phyloP scores from a whole-genome alignment of 2,329 filamentous ascomycete species.

The Trichoderma arundinaceum region DNA sequence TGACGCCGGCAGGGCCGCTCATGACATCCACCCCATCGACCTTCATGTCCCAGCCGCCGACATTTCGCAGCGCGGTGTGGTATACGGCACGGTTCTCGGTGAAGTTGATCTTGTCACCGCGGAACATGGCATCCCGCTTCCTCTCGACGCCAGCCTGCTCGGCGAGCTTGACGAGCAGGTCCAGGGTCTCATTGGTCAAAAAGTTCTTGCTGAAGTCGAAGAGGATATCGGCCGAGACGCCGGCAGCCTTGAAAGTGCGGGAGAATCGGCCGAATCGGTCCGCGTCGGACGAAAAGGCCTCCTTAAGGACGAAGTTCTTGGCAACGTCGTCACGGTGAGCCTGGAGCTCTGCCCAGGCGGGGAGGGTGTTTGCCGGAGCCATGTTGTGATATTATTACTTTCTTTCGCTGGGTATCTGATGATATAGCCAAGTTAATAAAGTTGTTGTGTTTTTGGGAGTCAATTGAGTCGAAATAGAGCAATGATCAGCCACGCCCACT shows the following conservation, averaged over 20 bases:
- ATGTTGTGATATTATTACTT: constrained; percentile 48
- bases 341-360: constrained; percentile 89
- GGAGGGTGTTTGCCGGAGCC: constrained; percentile 83
- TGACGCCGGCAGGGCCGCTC: constrained; percentile 84
- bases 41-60: constrained; percentile 78
- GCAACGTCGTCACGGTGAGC: constrained; percentile 85
- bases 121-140: constrained; percentile 97
- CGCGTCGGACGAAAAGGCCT: constrained; percentile 88
- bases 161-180: constrained; percentile 85
- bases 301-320: constrained; percentile 89
- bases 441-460: neutral
- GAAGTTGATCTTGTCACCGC: constrained; percentile 98
- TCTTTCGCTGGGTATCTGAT: neutral
- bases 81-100: constrained; percentile 96
- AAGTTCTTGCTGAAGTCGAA: constrained; percentile 99
- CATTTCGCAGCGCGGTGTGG: constrained; percentile 92
- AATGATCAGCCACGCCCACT: constrained; percentile 1
- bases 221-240: constrained; percentile 83
- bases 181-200: constrained; percentile 87
- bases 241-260: constrained; percentile 84
- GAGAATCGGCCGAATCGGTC: constrained; percentile 89
- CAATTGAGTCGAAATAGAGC: neutral
- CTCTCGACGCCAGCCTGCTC: constrained; percentile 89
- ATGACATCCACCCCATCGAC: constrained; percentile 94
- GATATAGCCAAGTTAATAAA: neutral